Base-by-base conservation (phyloP, 208 protist genomes). In the Kentomonas sorsogonicus region DNA sequence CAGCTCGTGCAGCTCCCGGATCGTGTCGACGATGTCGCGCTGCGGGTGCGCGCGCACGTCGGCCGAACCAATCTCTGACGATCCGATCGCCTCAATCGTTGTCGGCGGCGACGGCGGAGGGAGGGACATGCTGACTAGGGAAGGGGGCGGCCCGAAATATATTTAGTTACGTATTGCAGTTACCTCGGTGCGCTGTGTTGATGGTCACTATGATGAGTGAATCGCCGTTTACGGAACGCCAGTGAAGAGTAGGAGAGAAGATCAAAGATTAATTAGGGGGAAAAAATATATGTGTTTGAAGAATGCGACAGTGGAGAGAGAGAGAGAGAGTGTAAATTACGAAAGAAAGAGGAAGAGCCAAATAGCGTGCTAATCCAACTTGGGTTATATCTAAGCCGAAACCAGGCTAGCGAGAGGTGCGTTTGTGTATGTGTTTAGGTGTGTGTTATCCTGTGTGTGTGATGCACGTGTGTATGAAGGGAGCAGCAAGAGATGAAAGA, bases 1-100 rank as follows among this genome's bases (percentile, higher is more conserved):
- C 34, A 92, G 67, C 54, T 86, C 72, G 39, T 92, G 81, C 31
- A 89, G 62, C 6, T 60, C 62, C n/a, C 68, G 65, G 33, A 92
- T 89, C 48, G 72, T 77, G 59, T 89, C 69, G 22, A 78, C 60
- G 34, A 92, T 74, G 26, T 79, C 70, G 61, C 79, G 63, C 23
- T 74, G 73, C 20, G 63, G 68, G 47, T 58, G 43, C 22, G 68
- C 34, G 29, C 41, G 65, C 0, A 54, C 50, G n/a, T 41, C 33
- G 58, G 47, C 62, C 51, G 33, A 51, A 45, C 39, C 26, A 16
- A 39, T 9, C 16, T 66, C 58, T 0, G 36, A 27, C 1, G 54
- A 10, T 26, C 13, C 15, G 18, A n/a, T 10, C 45, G 57, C 18
- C 44, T 40, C 0, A 9, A 40, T 40, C 15, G 36, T 15, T 15